Evolutionary conservation across 257 asterid species (phyloP), one percentile per base, ranked within the genome.

Genomic region (Nicotiana obtusifolia): DNA sequence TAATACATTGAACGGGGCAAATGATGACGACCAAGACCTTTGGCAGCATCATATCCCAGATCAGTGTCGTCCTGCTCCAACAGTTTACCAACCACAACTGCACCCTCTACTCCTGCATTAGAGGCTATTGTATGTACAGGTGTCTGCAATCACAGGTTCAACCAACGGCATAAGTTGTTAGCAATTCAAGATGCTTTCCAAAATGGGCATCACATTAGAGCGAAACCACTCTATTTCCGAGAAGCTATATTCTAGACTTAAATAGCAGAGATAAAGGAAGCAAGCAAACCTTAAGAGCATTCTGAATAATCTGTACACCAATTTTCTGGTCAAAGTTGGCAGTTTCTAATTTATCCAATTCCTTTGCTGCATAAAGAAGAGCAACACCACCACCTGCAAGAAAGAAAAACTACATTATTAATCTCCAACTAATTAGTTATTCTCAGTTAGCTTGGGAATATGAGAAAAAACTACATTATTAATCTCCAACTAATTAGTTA

Each of bases 101-200:
- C 99, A 56, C 98, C 99, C 87, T 95, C 99, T 4, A 94, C 97
- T 81, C 99, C 98, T 1, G 99, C 98, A 14, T 95, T 95, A 7
- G 92, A 59, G 60, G 97, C 99, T 76, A 95, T 95, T 5, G 93
- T 95, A 80, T 89, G 82, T 31, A 91, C 97, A 2, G 98, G 97
- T 5, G 91, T 91, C 99, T 95, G 90, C 80, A 82, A 41, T 10
- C 22, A 75, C 24, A 16, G 52, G 61, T 73, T 49, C 16, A 73
- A 73, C 41, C 37, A 15, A 3, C 1, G 5, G 33, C 41, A 4
- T 0, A 75, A 75, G 10, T 49, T 0, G 33, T 0, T 41, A 5
- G 22, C 56, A n/a, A n/a, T 24, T 10, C 77, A 68, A 67, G 17
- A 67, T 33, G 8, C 14, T 65, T 64, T 5, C 41, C 15, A 26